Evolutionary conservation across 148 eudicot genomes (phyloP), one percentile per base, ranked within the genome.

Genomic region (Nyssa sinensis): DNA sequence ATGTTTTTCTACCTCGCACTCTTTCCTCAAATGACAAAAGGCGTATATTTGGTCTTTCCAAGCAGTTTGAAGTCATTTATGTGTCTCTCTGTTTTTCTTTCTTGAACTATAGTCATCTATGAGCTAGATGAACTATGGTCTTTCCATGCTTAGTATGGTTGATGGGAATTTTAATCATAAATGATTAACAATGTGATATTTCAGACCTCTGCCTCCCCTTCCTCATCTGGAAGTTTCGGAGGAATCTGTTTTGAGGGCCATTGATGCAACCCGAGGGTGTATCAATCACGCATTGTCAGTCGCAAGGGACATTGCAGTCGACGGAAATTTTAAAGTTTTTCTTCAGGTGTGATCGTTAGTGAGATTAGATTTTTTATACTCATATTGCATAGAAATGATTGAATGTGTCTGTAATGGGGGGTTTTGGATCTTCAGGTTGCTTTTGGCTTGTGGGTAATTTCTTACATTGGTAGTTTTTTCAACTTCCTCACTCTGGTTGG

Each of bases 151-250:
- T 17, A 17, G 7, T 55, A 7, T 17, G 6, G 24, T 21, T 49
- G 31, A 67, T 59, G 30, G 53, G 39, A 49, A 21, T 69, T 32
- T 44, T 6, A 55, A 23, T 41, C n/a, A 44, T 33, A 5, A 21
- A 29, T 41, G 7, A 34, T 60, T 34, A 14, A 62, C 33, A n/a
- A n/a, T 58, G 23, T 57, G 72, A 74, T 58, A 33, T 34, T 85
- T 53, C 80, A 95, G 98, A 84, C 97, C 99, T 72, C 88, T 88
- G 69, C 99, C 99, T 37, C 99, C 99, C 51, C 73, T 93, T 60
- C 99, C 99, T 70, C 92, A 95, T 85, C 68, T 95, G 86, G 91
- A 91, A 66, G 60, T 95, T 67, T 84, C 94, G 9, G 98, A 95
- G 74, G 86, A 84, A 66, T 75, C 85, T 13, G 81, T 91, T 39